These are phyloP conservation scores for Hagleromyces aurorensis DNA, from an alignment of 805 yeast species.

Conservation along the genomic window DNA sequence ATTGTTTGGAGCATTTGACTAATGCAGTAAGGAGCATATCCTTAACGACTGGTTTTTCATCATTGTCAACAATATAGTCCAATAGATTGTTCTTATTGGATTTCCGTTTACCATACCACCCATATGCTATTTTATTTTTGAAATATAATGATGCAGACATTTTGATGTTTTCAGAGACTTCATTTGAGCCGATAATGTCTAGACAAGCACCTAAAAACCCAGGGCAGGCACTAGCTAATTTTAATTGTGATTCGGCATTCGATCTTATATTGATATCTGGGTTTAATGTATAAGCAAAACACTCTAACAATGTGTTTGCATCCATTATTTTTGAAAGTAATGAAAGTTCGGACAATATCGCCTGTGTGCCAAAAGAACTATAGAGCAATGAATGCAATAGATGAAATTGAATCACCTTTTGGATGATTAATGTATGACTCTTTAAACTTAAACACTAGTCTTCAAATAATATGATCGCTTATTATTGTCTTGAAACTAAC, in stretches of 20 bases:
- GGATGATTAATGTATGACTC: too few species aligned
- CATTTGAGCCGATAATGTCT: slow-evolving; percentile 54
- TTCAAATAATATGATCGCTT: too few species aligned
- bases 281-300: slow-evolving; percentile 73
- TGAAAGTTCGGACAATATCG: too few species aligned
- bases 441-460: too few species aligned
- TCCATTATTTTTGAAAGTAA: slow-evolving; percentile 43
- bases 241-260: slow-evolving; percentile 63
- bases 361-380: too few species aligned
- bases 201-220: slow-evolving; percentile 82
- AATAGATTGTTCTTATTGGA: slow-evolving; percentile 23
- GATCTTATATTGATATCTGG: slow-evolving; percentile 53
- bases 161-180: slow-evolving; percentile 45
- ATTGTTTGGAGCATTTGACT: slow-evolving; percentile 37
- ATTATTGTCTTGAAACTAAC: too few species aligned
- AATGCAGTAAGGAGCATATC: slow-evolving; percentile 62
- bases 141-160: slow-evolving; percentile 75
- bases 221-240: slow-evolving; percentile 45
- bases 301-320: slow-evolving; percentile 54
- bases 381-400: too few species aligned
- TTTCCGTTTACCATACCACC: slow-evolving; percentile 44
- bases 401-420: too few species aligned
- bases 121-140: slow-evolving; percentile 60
- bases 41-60: slow-evolving; percentile 68
- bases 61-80: slow-evolving; percentile 42